A percentile compares a stretch with the other conserved stretches of the same genome.
These are phyloP conservation scores for Coniochaeta sp. DNA, from an alignment of 2,329 filamentous ascomycete species.

Conservation along the genomic window DNA sequence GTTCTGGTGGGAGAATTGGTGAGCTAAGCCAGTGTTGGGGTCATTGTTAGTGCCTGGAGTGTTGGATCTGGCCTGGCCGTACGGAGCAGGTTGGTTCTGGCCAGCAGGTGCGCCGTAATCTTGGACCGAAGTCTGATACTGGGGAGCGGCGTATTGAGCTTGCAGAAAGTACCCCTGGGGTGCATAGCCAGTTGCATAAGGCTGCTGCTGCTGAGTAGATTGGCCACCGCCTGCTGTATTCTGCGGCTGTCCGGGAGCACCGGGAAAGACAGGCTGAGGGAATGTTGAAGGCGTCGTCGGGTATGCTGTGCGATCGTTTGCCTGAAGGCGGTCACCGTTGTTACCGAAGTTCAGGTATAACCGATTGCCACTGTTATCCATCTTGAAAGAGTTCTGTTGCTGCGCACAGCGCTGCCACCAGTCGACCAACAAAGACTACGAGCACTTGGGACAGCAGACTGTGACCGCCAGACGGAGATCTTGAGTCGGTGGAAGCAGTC, in stretches of 20 bases:
- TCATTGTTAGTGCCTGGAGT: slow-evolving; percentile 61
- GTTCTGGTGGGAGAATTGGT: slow-evolving; percentile 97
- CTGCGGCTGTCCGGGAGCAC: slow-evolving; percentile 27
- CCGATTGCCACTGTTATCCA: slow-evolving; percentile 52
- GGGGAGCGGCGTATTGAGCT: slow-evolving; percentile 37
- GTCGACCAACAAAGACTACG: not conserved
- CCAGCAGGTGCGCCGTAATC: slow-evolving; percentile 19
- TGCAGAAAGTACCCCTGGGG: slow-evolving; percentile 53
- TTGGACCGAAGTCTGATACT: slow-evolving; percentile 26
- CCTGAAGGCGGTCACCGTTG: slow-evolving; percentile 56
- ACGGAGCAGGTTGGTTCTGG: slow-evolving; percentile 7
- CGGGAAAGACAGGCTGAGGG: slow-evolving; percentile 72
- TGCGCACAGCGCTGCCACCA: not conserved
- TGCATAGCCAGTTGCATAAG: slow-evolving; percentile 37
- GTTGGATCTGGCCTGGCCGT: slow-evolving; percentile 42
- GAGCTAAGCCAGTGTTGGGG: slow-evolving; percentile 81
- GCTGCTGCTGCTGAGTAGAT: slow-evolving; percentile 32
- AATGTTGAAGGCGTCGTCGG: slow-evolving; percentile 93
- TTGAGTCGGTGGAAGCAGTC: not conserved
- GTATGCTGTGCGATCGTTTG: slow-evolving; percentile 58
- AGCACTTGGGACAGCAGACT: not conserved
- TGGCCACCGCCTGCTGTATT: slow-evolving; percentile 37
- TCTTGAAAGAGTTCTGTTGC: slow-evolving; percentile 19
- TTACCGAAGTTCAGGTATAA: slow-evolving; percentile 61
- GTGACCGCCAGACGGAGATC: not conserved